Conservation (phyloP, 495 filamentous ascomycete species). For the Terfezia claveryi region DNA sequence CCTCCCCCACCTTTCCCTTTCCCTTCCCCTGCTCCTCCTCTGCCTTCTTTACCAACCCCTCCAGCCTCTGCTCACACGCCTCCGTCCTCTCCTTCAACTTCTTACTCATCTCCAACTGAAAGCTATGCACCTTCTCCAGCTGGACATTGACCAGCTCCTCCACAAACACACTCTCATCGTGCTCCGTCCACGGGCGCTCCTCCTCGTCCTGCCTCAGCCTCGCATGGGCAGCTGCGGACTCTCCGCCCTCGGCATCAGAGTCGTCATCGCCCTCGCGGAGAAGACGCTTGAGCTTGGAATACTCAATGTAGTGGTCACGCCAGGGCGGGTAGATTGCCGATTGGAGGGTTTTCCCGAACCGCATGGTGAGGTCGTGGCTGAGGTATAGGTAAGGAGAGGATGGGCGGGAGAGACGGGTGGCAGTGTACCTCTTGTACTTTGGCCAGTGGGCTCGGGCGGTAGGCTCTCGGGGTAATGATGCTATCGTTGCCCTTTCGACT, state of each 20-base stretch:
- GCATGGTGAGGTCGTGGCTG: constrained; percentile 35
- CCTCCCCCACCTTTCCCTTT: constrained; percentile 12
- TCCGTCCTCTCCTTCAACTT: constrained; percentile 34
- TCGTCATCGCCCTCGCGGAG: constrained; percentile 55
- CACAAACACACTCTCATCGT: constrained; percentile 84
- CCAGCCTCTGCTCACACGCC: constrained; percentile 29
- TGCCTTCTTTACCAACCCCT: constrained; percentile 22
- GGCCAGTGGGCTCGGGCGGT: not conserved
- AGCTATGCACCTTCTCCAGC: constrained; percentile 82
- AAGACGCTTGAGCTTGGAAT: constrained; percentile 70
- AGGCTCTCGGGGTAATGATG: too few species aligned
- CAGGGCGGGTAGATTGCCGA: constrained; percentile 68
- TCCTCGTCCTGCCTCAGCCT: constrained; percentile 25
- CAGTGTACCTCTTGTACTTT: too few species aligned
- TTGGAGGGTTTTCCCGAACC: constrained; percentile 72
- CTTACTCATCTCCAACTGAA: constrained; percentile 56
- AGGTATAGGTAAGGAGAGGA: constrained; percentile 1
- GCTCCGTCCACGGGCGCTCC: constrained; percentile 56
- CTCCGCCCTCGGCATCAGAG: constrained; percentile 18
- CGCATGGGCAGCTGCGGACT: constrained; percentile 5
- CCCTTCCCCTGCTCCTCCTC: constrained; percentile 1
- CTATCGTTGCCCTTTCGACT: too few species aligned
- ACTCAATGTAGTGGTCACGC: constrained; percentile 87
- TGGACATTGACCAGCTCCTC: constrained; percentile 86
- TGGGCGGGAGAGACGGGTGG: not conserved